phyloP scores from a whole-genome alignment of 208 protist genomes.

The Wallacemonas rigidus region DNA sequence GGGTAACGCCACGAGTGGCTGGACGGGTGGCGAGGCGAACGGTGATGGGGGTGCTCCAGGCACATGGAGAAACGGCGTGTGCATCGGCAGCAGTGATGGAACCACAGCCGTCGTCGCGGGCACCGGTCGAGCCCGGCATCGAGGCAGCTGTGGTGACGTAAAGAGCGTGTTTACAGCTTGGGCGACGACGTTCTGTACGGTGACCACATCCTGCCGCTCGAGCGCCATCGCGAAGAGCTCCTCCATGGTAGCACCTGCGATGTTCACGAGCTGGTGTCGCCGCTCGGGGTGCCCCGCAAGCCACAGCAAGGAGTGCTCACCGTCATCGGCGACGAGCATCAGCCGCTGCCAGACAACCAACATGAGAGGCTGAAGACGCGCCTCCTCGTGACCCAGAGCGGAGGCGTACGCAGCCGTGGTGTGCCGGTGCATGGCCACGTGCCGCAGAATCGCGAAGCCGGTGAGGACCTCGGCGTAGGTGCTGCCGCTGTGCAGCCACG shows the following conservation, averaged over 20 bases:
- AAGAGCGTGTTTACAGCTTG: constrained; percentile 55
- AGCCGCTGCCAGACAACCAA: constrained; percentile 56
- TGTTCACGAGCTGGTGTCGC: constrained; percentile 39
- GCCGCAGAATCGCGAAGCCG: constrained; percentile 58
- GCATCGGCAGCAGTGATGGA: no score
- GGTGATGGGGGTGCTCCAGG: no score
- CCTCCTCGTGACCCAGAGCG: constrained; percentile 28
- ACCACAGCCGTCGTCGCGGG: neutral
- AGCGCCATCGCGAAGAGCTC: constrained; percentile 57
- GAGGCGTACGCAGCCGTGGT: constrained; percentile 31
- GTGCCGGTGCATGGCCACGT: constrained; percentile 31
- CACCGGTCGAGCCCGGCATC: neutral
- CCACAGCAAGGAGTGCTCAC: constrained; percentile 23
- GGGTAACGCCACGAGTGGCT: no score
- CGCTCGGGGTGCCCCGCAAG: constrained; percentile 2
- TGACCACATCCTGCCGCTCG: constrained; percentile 33
- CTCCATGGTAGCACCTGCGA: constrained; percentile 58
- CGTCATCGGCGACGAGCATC: constrained; percentile 28
- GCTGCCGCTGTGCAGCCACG: constrained; percentile 49
- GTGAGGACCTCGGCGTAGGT: constrained; percentile 52
- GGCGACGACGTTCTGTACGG: constrained; percentile 61
- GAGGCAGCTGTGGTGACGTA: neutral
- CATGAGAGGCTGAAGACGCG: constrained; percentile 47
- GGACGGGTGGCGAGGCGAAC: no score
- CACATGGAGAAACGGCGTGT: no score